phyloP scores from a whole-genome alignment of 345 rosid genomes.

The Citrus hindsii region DNA sequence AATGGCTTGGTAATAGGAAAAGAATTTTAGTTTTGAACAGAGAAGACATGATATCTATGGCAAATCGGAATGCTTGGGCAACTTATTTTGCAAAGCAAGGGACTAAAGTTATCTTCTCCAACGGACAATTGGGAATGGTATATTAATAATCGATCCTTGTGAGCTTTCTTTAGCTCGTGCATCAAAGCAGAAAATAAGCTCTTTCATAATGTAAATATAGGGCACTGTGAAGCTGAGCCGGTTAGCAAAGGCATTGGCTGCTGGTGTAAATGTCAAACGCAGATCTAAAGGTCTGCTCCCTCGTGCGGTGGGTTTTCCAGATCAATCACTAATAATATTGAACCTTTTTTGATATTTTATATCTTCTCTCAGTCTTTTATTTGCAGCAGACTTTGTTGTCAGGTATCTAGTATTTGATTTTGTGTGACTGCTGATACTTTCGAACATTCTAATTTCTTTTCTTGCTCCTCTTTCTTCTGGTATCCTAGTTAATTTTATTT shows the following conservation, averaged over 20 bases:
- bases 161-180: neutral
- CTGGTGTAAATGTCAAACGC: conserved; percentile 72
- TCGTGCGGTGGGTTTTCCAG: conserved; percentile 52
- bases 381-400: neutral
- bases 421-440: neutral
- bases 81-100: conserved; percentile 81
- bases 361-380: neutral
- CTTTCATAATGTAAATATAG: conserved; percentile 33
- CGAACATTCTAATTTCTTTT: neutral
- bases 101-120: conserved; percentile 65
- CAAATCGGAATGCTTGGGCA: conserved; percentile 93
- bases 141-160: neutral
- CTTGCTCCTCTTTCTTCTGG: neutral
- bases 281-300: conserved; percentile 89
- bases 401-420: neutral
- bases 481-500: neutral
- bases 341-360: neutral
- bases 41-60: conserved; percentile 90
- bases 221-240: conserved; percentile 79
- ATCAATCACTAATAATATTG: neutral
- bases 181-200: neutral
- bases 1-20: conserved; percentile 94
- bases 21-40: conserved; percentile 81
- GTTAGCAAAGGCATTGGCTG: conserved; percentile 70
- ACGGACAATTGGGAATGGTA: conserved; percentile 86